These are phyloP conservation scores for Rosa rugosa DNA, from an alignment of 306 rosid genomes.

Conservation along the genomic window DNA sequence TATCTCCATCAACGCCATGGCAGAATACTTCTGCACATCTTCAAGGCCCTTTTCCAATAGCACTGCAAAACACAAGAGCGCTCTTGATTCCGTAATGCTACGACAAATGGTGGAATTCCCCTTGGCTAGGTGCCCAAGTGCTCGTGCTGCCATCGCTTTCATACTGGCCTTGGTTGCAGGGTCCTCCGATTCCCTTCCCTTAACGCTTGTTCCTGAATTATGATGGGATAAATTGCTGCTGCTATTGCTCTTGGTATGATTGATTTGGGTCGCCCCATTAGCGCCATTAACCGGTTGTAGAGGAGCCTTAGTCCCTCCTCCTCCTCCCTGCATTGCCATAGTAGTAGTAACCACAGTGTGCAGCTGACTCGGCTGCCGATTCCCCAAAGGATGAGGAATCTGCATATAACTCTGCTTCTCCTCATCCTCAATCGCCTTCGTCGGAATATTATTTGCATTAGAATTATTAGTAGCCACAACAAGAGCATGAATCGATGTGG, in stretches of 20 bases:
- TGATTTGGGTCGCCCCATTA: constrained; percentile 18
- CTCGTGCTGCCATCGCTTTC: constrained; percentile 93
- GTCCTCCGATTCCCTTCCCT: constrained; percentile 76
- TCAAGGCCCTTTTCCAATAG: constrained; percentile 75
- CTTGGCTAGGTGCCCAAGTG: constrained; percentile 70
- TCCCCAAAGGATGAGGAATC: constrained; percentile 58
- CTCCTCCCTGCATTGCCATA: constrained; percentile 50
- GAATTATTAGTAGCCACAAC: constrained; percentile 56
- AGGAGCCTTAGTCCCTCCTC: constrained; percentile 20
- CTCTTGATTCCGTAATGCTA: constrained; percentile 87
- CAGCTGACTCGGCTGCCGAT: constrained; percentile 46
- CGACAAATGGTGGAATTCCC: constrained; percentile 75
- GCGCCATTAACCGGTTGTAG: constrained; percentile 25
- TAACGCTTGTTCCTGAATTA: constrained; percentile 52
- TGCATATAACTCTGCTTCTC: constrained; percentile 28
- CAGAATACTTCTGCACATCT: constrained; percentile 71
- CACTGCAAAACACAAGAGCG: constrained; percentile 80
- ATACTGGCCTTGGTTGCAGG: constrained; percentile 63
- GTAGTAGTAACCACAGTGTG: constrained; percentile 61
- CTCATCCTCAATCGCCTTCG: constrained; percentile 28
- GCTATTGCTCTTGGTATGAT: constrained; percentile 18
- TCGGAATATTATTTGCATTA: background rate
- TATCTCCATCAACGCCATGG: constrained; percentile 94
- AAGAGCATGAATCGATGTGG: constrained; percentile 76
- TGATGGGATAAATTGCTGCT: constrained; percentile 29